Evolutionary conservation across 306 rosid genomes (phyloP), one percentile per base, ranked within the genome.

Genomic region (Macrotyloma uniflorum): DNA sequence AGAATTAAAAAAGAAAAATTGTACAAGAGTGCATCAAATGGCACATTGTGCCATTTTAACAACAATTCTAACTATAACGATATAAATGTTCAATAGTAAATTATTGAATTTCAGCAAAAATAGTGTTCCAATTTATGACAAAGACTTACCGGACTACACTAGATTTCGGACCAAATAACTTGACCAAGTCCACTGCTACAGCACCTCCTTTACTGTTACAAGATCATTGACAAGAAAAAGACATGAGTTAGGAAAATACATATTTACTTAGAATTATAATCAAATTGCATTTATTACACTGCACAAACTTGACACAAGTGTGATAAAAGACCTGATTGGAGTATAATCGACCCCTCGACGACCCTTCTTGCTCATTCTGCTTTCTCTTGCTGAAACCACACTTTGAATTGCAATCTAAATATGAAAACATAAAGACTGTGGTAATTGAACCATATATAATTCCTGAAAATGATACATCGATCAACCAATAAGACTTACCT

Each of bases 331-430:
- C 98, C 98, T 91, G 86, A 84, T 68, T 45, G 93, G 89, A 77
- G 89, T 75, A 70, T 86, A 82, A 35, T 95, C 99, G 66, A 55
- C 69, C 58, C 91, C 97, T 14, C 96, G 90, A 22, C 97, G 93
- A 23, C 93, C 92, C 86, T 95, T 95, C 88, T 95, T 95, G 87
- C 86, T 93, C 87, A 93, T 59, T 84, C 98, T 90, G 88, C 89
- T 93, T 87, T 93, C 99, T 84, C 97, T 91, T 62, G 89, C 89
- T 16, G 97, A 93, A 77, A 89, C 93, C 77, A 93, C 97, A 35
- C 91, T 96, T 74, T 93, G 99, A 73, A 88, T 84, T 72, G 93
- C 97, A 86, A 89, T 88, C 98, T 95, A 79, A 80, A 83, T 43
- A 77, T 45, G 61, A 30, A 81, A 55, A 65, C 77, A 23, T 57